Evolutionary conservation across 2,329 filamentous ascomycete species (phyloP).

Genomic region (Aspergillus clavatus): DNA sequence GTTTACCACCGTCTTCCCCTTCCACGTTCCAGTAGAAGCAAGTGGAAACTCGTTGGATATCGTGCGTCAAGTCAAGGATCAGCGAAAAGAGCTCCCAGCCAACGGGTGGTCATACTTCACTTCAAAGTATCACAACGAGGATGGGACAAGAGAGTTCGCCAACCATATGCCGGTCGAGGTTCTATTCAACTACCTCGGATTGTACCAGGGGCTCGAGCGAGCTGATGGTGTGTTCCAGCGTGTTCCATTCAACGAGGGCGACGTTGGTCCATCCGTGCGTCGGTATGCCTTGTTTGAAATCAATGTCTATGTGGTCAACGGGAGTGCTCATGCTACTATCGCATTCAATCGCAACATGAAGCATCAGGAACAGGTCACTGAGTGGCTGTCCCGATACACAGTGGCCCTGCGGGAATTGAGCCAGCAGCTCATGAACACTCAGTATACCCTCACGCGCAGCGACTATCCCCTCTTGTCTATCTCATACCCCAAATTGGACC

Average conservation of each 20-base stretch:
- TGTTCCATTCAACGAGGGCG: background rate
- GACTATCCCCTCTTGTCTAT: background rate
- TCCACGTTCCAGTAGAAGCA: background rate
- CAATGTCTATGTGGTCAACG: background rate
- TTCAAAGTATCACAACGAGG: background rate
- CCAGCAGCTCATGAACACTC: background rate
- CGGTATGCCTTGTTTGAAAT: constrained; percentile 8
- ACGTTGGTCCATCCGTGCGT: background rate
- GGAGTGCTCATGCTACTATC: background rate
- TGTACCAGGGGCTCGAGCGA: constrained; percentile 1
- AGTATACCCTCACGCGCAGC: background rate
- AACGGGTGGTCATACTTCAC: background rate
- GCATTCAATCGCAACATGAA: background rate
- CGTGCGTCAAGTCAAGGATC: background rate
- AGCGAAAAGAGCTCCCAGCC: background rate
- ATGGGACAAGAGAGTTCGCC: background rate
- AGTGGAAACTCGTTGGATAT: background rate
- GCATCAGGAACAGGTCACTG: background rate
- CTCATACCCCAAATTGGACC: background rate
- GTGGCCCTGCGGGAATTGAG: background rate
- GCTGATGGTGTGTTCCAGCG: background rate
- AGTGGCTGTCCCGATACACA: background rate
- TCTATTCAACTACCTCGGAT: constrained; percentile 3
- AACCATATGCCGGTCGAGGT: background rate
- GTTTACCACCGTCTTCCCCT: constrained; percentile 16